Percentiles rank a stretch among this genome's conserved stretches.
Evolutionary conservation across 306 rosid genomes (phyloP).

Genomic region (Vigna nakashimae): DNA sequence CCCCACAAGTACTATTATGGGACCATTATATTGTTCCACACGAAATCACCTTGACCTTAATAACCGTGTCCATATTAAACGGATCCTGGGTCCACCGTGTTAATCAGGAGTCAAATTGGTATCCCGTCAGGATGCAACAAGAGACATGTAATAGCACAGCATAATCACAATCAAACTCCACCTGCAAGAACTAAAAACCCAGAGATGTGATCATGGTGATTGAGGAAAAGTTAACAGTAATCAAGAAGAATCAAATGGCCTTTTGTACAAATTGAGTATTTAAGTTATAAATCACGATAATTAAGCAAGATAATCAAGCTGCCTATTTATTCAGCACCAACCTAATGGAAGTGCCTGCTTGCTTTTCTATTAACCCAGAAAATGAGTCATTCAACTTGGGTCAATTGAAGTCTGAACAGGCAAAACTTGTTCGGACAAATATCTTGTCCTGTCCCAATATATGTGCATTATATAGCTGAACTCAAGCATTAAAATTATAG

Average conservation of each 20-base stretch:
- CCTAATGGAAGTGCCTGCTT: background rate
- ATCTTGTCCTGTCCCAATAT: background rate
- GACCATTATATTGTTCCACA: slow-evolving; percentile 9
- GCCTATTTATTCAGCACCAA: background rate
- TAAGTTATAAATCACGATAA: background rate
- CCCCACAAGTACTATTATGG: slow-evolving; percentile 9
- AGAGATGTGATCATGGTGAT: background rate
- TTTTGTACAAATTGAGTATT: background rate
- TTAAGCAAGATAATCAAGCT: background rate
- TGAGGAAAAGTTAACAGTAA: background rate
- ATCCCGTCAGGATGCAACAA: slow-evolving; percentile 24
- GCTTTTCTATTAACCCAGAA: background rate
- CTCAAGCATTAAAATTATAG: background rate
- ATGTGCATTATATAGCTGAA: background rate
- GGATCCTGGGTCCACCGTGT: slow-evolving; percentile 30
- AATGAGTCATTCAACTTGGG: background rate
- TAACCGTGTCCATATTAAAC: background rate
- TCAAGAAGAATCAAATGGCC: background rate
- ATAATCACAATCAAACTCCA: slow-evolving; percentile 15
- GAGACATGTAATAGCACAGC: slow-evolving; percentile 27
- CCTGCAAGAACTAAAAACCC: slow-evolving; percentile 3
- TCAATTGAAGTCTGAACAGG: no score
- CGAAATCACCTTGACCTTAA: slow-evolving; percentile 31
- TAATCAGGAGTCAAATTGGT: slow-evolving; percentile 28
- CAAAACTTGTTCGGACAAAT: background rate